Evolutionary conservation across 208 protist genomes (phyloP).

Genomic region (Phytomonas sp.): DNA sequence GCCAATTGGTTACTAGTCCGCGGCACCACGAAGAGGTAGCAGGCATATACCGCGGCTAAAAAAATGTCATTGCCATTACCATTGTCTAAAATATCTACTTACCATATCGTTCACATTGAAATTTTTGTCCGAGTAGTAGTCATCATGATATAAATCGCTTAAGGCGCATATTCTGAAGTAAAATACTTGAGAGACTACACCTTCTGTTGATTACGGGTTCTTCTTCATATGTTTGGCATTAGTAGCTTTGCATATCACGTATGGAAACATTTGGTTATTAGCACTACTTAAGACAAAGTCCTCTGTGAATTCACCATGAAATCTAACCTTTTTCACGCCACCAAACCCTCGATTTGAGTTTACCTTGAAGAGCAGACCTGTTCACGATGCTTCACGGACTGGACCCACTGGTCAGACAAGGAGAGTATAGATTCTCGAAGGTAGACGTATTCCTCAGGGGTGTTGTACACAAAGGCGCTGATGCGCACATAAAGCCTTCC

Average conservation of each 20-base stretch:
- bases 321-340: not conserved
- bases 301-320: not conserved
- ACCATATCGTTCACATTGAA: not conserved
- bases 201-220: not conserved
- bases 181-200: not conserved
- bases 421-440: slow-evolving; percentile 63
- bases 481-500: slow-evolving; percentile 73
- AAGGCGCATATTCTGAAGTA: not conserved
- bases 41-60: no score
- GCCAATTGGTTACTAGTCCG: no score
- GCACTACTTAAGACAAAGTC: not conserved
- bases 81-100: not conserved
- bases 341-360: not conserved
- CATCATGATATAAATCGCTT: not conserved
- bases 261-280: not conserved
- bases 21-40: no score
- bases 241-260: not conserved
- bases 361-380: not conserved
- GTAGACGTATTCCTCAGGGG: slow-evolving; percentile 71
- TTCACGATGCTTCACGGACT: slow-evolving; percentile 15
- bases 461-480: slow-evolving; percentile 88
- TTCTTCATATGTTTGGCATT: not conserved
- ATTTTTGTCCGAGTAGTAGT: not conserved
- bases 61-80: not conserved
- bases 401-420: slow-evolving; percentile 43